These are phyloP conservation scores for Rhinocladiella similis DNA, from an alignment of 2,329 filamentous ascomycete species.

Conservation along the genomic window DNA sequence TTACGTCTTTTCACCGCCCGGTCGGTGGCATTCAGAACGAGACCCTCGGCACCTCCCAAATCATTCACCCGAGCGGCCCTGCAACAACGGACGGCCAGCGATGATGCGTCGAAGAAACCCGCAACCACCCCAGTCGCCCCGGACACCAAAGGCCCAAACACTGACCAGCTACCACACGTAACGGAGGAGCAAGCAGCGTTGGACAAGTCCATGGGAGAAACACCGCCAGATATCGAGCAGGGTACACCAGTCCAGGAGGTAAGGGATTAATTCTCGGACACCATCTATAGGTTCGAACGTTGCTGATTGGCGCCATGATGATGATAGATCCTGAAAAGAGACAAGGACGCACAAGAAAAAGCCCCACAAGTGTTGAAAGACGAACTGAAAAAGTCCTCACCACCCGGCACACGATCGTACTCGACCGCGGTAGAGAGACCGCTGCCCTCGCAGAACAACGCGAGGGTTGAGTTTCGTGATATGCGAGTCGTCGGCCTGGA, in stretches of 20 bases:
- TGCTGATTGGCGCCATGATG: background rate
- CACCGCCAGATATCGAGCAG: slow-evolving; percentile 63
- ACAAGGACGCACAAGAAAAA: slow-evolving; percentile 61
- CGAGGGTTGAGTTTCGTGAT: slow-evolving; percentile 18
- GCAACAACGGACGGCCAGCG: slow-evolving; percentile 30
- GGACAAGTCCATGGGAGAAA: slow-evolving; percentile 57
- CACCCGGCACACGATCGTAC: slow-evolving; percentile 49
- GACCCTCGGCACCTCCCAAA: slow-evolving; percentile 25
- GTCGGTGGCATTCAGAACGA: slow-evolving; percentile 27
- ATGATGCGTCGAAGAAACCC: slow-evolving; percentile 31
- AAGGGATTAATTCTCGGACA: slow-evolving; percentile 22
- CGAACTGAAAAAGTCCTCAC: slow-evolving; percentile 43
- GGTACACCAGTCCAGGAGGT: slow-evolving; percentile 69
- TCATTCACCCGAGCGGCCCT: slow-evolving; percentile 27
- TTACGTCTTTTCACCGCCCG: slow-evolving; percentile 49
- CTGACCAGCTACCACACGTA: slow-evolving; percentile 58
- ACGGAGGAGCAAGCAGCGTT: slow-evolving; percentile 66
- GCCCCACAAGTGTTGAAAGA: slow-evolving; percentile 68
- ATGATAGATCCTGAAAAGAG: slow-evolving; percentile 61
- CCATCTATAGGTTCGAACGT: too few relatives aligned
- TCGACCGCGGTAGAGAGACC: slow-evolving; percentile 54
- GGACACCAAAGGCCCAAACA: slow-evolving; percentile 47
- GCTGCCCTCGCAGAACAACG: slow-evolving; percentile 33
- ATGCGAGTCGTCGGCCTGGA: slow-evolving; percentile 33
- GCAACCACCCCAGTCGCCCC: slow-evolving; percentile 23